Evolutionary conservation across 2,329 filamentous ascomycete species (phyloP).

Genomic region (Botryotinia calthae): DNA sequence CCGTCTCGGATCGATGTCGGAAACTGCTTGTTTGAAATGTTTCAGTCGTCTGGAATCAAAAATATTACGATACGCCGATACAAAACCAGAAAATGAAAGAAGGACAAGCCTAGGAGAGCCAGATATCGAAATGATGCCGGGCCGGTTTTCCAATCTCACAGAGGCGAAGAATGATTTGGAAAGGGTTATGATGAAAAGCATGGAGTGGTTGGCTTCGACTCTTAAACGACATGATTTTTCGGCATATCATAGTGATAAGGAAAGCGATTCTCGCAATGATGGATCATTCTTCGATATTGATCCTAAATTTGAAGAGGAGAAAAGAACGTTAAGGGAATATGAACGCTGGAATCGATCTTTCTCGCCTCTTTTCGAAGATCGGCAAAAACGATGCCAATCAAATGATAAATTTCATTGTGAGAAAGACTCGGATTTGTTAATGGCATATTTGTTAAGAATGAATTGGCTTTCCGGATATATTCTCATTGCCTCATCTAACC

Average conservation of each 20-base stretch:
- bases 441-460: constrained; percentile 11
- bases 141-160: constrained; percentile 23
- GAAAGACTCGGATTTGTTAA: not conserved
- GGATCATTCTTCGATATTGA: constrained; percentile 31
- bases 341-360: constrained; percentile 32
- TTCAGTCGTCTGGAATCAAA: not conserved
- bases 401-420: constrained; percentile 21
- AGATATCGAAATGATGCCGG: constrained; percentile 29
- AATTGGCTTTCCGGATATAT: constrained; percentile 17
- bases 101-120: constrained; percentile 20
- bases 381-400: constrained; percentile 10
- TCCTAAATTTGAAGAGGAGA: constrained; percentile 28
- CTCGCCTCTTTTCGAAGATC: constrained; percentile 21
- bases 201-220: constrained; percentile 32
- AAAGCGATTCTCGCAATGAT: constrained; percentile 6
- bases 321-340: constrained; percentile 29
- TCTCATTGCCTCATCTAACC: constrained; percentile 11
- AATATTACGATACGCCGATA: constrained; percentile 3
- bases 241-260: constrained; percentile 3
- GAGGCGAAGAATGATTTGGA: constrained; percentile 27
- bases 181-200: constrained; percentile 29
- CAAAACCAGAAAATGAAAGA: not conserved
- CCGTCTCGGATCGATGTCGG: constrained; percentile 4
- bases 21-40: not conserved
- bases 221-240: constrained; percentile 30